Conservation (phyloP, 306 rosid genomes). For the Medicago arabica region DNA sequence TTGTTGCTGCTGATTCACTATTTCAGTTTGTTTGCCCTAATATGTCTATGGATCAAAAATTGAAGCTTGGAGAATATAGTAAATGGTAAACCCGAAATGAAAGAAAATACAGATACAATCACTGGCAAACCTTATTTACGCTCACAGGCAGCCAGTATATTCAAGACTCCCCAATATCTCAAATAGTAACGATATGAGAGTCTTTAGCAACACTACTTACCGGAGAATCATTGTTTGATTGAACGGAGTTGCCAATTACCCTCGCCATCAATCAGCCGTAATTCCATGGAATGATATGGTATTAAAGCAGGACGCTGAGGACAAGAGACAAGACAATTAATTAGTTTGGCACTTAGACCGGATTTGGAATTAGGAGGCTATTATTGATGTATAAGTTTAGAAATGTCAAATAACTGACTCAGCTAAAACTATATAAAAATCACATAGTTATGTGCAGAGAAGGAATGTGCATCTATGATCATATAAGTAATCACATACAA, state of each 20-base stretch:
- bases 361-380: constrained; percentile 5
- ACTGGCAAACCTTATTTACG: constrained; percentile 33
- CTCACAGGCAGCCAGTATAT: constrained; percentile 35
- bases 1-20: constrained; percentile 3
- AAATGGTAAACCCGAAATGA: constrained; percentile 32
- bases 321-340: constrained; percentile 38
- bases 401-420: constrained; percentile 16
- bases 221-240: constrained; percentile 62
- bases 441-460: constrained; percentile 10
- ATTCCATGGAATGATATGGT: constrained; percentile 82
- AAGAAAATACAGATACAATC: constrained; percentile 21
- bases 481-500: constrained; percentile 19
- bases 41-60: constrained; percentile 29
- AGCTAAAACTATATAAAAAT: constrained; percentile 11
- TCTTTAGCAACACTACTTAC: constrained; percentile 35
- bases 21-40: constrained; percentile 31
- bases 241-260: constrained; percentile 95
- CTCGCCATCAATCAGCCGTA: constrained; percentile 95
- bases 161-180: constrained; percentile 43
- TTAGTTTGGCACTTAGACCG: background rate
- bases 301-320: constrained; percentile 94
- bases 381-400: background rate
- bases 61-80: constrained; percentile 34
- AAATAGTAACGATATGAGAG: constrained; percentile 33
- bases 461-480: constrained; percentile 21